Base-by-base conservation (phyloP, 2,329 filamentous ascomycete genomes). In the Lasiodiplodia hormozganensis region DNA sequence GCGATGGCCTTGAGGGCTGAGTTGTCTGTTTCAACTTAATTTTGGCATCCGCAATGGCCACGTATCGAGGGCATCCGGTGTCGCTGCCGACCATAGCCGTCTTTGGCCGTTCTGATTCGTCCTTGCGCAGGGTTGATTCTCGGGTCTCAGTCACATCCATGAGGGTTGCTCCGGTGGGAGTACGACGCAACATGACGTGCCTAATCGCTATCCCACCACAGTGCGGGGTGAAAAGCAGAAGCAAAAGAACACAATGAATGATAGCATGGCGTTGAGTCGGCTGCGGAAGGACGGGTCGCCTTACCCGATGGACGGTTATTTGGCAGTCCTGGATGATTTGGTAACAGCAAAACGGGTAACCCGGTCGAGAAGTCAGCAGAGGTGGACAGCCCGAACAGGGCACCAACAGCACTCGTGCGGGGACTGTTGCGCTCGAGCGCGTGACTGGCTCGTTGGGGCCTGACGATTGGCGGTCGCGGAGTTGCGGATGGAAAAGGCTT, bases 271-370 rank as follows among this genome's bases (percentile, higher is more conserved):
- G 40, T 62, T 28, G 58, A 25, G 12, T 10, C 28, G 38, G 28
- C 11, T 23, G 28, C 43, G 60, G 60, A 38, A 36, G 43, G 18
- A n/a, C 43, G 60, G 60, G 43, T 23, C 60, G 28, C 36, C 18
- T 38, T 62, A 36, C 43, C 60, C 36, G 43, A 28, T 62, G n/a
- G 28, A 51, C 28, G 43, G 60, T 62, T 62, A 62, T 49, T 62
- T 43, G 31, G 58, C 58, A 49, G 58, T 28, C 38, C 31, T 52
- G 43, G 28, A 25, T 31, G 43, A n/a, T 31, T 62, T 62, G 58
- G 43, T 31, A 16, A 38, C 28, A 18, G 60, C 43, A n/a, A 25
- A 62, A 62, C 16, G 43, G 60, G 60, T 12, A 62, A 62, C 7
- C 57, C 40, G 57, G 57, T 31, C 12, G 57, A 18, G 60, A 28